phyloP scores from a whole-genome alignment of 768 basidiomycete species.

The Xerocomellus intermedius region DNA sequence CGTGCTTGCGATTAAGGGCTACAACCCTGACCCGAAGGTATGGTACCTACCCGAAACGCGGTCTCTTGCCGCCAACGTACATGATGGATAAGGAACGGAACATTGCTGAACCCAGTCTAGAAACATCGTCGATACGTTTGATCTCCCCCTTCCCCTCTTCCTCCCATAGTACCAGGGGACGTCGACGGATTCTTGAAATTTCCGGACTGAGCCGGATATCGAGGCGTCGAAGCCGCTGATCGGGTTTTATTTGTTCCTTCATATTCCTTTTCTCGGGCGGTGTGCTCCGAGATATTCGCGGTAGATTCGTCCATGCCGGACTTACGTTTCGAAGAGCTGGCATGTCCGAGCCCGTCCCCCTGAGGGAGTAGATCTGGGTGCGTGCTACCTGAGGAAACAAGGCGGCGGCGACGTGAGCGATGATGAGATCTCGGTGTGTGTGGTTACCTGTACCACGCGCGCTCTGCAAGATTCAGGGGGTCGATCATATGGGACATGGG shows the following conservation, averaged over 20 bases:
- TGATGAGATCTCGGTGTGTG: constrained; percentile 2
- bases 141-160: constrained; percentile 7
- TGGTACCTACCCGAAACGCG: not conserved
- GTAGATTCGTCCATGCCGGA: constrained; percentile 11
- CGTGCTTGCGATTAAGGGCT: not conserved
- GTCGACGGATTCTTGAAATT: constrained; percentile 16
- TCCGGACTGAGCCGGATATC: constrained; percentile 19
- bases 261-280: constrained; percentile 11
- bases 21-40: not conserved
- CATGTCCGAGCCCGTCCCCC: not conserved
- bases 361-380: constrained; percentile 1
- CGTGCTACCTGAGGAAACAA: constrained; percentile 6
- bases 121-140: constrained; percentile 1
- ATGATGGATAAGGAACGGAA: not conserved
- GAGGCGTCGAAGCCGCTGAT: constrained; percentile 20
- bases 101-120: not conserved
- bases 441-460: not conserved
- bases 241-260: constrained; percentile 5
- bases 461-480: not conserved
- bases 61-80: not conserved
- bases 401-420: not conserved
- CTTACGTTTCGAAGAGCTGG: not conserved
- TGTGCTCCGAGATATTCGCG: constrained; percentile 19
- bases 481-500: not conserved
- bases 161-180: not conserved